phyloP scores from a whole-genome alignment of 1,284 basidiomycete species.

The Ustanciosporium gigantosporum region DNA sequence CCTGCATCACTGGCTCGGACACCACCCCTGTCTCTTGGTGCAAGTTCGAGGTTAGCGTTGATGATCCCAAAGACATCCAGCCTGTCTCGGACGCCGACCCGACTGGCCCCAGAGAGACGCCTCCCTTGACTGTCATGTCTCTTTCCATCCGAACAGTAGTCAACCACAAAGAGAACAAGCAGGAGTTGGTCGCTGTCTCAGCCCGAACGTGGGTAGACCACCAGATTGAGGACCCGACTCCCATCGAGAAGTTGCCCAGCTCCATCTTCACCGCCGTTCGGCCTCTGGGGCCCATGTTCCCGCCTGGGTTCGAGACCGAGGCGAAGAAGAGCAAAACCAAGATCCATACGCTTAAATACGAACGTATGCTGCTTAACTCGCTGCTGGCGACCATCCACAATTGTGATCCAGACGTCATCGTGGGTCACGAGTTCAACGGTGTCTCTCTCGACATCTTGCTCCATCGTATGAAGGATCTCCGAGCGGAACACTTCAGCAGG shows the following conservation, averaged over 20 bases:
- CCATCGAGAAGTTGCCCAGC: constrained; percentile 70
- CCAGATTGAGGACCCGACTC: constrained; percentile 56
- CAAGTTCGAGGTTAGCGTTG: constrained; percentile 84
- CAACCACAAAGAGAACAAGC: constrained; percentile 89
- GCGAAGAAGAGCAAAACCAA: constrained; percentile 66
- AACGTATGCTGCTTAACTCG: constrained; percentile 81
- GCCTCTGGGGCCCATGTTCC: constrained; percentile 82
- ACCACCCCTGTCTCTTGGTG: constrained; percentile 54
- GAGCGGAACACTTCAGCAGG: constrained; percentile 82
- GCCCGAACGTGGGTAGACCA: constrained; percentile 79
- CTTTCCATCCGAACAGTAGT: constrained; percentile 87
- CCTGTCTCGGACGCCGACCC: constrained; percentile 77
- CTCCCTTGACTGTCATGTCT: constrained; percentile 88
- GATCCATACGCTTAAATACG: constrained; percentile 72
- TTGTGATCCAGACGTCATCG: constrained; percentile 89
- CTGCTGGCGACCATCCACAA: constrained; percentile 81
- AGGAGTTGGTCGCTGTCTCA: constrained; percentile 85
- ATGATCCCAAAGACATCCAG: constrained; percentile 84
- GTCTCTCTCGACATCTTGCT: constrained; percentile 87
- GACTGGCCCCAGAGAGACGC: constrained; percentile 76
- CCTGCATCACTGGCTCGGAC: constrained; percentile 65
- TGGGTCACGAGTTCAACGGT: constrained; percentile 94
- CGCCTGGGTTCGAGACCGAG: constrained; percentile 74
- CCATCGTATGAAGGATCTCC: constrained; percentile 79
- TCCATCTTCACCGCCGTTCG: constrained; percentile 86